phyloP scores from a whole-genome alignment of 176 grass and related monocot species.

The Ensete glaucum region DNA sequence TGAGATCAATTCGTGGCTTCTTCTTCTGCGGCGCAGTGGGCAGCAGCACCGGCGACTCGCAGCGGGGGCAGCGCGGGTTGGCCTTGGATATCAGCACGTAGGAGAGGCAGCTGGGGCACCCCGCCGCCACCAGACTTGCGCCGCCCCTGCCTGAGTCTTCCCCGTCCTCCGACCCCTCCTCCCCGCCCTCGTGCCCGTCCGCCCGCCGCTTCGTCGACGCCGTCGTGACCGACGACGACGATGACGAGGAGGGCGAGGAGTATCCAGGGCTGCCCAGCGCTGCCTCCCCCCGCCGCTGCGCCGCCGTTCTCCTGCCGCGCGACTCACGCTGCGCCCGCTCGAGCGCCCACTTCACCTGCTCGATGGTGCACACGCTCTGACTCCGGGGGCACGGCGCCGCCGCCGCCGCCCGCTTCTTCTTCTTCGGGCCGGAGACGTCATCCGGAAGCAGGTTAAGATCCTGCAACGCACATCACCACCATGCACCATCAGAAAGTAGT shows the following conservation, averaged over 20 bases:
- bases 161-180: constrained; percentile 49
- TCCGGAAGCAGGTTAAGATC: background rate
- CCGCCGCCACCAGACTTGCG: constrained; percentile 59
- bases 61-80: constrained; percentile 74
- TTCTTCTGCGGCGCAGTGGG: constrained; percentile 27
- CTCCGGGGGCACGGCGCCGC: constrained; percentile 14
- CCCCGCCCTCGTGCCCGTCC: background rate
- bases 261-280: constrained; percentile 7
- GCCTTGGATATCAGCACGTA: constrained; percentile 84
- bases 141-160: constrained; percentile 40
- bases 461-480: background rate
- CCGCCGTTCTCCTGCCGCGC: constrained; percentile 27
- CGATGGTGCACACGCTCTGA: constrained; percentile 90
- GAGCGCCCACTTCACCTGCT: constrained; percentile 69
- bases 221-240: constrained; percentile 54
- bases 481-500: too few species aligned
- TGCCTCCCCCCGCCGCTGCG: background rate
- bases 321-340: constrained; percentile 64
- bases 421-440: background rate
- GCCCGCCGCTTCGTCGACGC: constrained; percentile 46
- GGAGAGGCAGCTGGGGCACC: constrained; percentile 76
- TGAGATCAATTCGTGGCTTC: constrained; percentile 70
- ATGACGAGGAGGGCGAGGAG: background rate
- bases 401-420: background rate
- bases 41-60: constrained; percentile 55